phyloP scores from a whole-genome alignment of 176 grass and related monocot genomes.

The Coix lacrymajobi region DNA sequence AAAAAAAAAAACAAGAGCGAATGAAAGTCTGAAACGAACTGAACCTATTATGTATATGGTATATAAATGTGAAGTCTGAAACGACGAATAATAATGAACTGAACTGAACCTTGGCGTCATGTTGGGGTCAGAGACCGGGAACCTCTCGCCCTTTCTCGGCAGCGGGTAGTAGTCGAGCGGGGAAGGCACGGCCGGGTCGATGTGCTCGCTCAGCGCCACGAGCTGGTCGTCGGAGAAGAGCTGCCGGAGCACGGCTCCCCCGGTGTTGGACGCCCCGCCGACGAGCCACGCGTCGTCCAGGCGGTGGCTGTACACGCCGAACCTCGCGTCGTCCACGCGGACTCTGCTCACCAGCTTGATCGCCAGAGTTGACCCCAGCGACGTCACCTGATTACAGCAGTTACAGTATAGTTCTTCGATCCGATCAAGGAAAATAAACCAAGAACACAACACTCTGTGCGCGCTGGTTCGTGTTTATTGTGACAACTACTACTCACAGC shows the following conservation, averaged over 20 bases:
- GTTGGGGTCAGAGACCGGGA: constrained; percentile 60
- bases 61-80: too few relatives aligned
- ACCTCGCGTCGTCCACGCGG: constrained; percentile 61
- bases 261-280: constrained; percentile 72
- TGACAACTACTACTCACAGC: constrained; percentile 22
- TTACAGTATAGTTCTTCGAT: too few relatives aligned
- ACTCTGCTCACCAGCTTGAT: constrained; percentile 70
- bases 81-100: too few relatives aligned
- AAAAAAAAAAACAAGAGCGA: too few relatives aligned
- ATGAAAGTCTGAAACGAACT: too few relatives aligned
- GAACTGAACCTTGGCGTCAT: constrained; percentile 54
- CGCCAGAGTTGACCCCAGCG: constrained; percentile 74
- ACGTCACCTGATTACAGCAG: constrained; percentile 15
- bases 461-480: too few relatives aligned
- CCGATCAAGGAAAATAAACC: too few relatives aligned
- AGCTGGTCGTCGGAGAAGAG: constrained; percentile 62
- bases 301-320: constrained; percentile 81
- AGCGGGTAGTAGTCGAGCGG: constrained; percentile 70
- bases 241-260: constrained; percentile 59
- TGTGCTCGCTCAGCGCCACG: constrained; percentile 34
- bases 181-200: constrained; percentile 43
- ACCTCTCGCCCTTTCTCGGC: constrained; percentile 60
- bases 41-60: too few relatives aligned
- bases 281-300: constrained; percentile 76
- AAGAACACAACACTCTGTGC: too few relatives aligned